Evolutionary conservation across 2,329 filamentous ascomycete genomes (phyloP), one percentile per base, ranked within the genome.

Genomic region (Alternaria gansuensis): DNA sequence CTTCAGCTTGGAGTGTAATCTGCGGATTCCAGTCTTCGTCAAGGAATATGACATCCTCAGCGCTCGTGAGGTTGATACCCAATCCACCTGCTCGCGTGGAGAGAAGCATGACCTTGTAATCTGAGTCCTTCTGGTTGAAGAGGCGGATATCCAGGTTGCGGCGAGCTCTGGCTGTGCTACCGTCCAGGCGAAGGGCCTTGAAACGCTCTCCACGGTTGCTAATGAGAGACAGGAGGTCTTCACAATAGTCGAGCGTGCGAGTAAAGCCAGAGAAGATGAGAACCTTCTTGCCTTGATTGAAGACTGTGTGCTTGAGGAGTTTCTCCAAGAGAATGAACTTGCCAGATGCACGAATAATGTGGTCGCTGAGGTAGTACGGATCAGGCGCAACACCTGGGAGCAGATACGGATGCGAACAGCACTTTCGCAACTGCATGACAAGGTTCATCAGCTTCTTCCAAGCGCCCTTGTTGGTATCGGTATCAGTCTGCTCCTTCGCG

Each of bases 211-310:
- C 78, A 11, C 76, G 57, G 23, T 70, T 78, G 46, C 82, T 78
- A 46, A 83, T 78, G 7, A 82, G 66, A 0, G 71, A 64, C 1
- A 87, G 65, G 0, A 86, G 73, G 52, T 85, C 83, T 54, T 86
- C 83, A 36, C 81, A 82, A 21, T 81, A 79, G 59, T 85, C 79
- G 0, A 87, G 75, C 3, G 81, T 83, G 10, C 75, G 73, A 0
- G 82, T 84, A 57, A 85, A 86, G 2, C 82, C 79, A 0, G 83
- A 85, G 58, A 87, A 87, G n/a, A 87, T 83, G 5, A 87, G 72
- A 0, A 86, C 76, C 61, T 86, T 86, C 65, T 83, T 82, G n/a
- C 74, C 72, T 48, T 83, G 76, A 55, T 82, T 79, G 49, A 84
- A 68, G 2, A 85, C 80, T 2, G 82, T 73, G 56, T 83, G 78